These are phyloP conservation scores for Trypanosoma melophagium DNA, from an alignment of 208 protist genomes.

Conservation along the genomic window DNA sequence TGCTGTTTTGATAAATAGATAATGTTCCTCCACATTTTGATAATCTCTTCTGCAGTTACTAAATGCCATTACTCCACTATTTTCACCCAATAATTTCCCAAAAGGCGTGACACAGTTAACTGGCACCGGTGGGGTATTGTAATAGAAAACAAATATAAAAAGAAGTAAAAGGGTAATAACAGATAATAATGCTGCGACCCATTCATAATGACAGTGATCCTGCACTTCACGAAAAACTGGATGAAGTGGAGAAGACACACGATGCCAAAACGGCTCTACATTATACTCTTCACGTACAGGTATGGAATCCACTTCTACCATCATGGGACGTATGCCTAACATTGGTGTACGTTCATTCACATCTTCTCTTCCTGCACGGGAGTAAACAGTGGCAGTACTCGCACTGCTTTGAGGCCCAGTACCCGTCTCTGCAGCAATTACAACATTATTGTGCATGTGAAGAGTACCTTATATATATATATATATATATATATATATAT, in stretches of 20 bases:
- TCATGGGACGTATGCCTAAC: not conserved
- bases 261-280: slow-evolving; percentile 35
- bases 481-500: no score
- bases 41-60: slow-evolving; percentile 71
- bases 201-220: slow-evolving; percentile 75
- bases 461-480: no score
- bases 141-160: slow-evolving; percentile 54
- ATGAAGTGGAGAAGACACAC: slow-evolving; percentile 45
- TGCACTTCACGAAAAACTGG: slow-evolving; percentile 31
- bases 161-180: slow-evolving; percentile 47
- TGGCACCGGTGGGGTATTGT: slow-evolving; percentile 28
- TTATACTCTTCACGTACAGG: not conserved
- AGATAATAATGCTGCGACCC: slow-evolving; percentile 53
- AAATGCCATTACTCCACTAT: slow-evolving; percentile 50
- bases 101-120: slow-evolving; percentile 47
- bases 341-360: slow-evolving; percentile 12
- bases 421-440: no score
- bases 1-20: slow-evolving; percentile 49
- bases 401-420: no score
- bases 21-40: slow-evolving; percentile 50
- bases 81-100: slow-evolving; percentile 55
- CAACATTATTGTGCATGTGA: no score
- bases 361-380: no score
- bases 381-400: no score
- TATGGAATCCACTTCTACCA: not conserved